Evolutionary conservation across 371 early-diverging fungal species (phyloP).

Genomic region (Umbelopsis sp.): DNA sequence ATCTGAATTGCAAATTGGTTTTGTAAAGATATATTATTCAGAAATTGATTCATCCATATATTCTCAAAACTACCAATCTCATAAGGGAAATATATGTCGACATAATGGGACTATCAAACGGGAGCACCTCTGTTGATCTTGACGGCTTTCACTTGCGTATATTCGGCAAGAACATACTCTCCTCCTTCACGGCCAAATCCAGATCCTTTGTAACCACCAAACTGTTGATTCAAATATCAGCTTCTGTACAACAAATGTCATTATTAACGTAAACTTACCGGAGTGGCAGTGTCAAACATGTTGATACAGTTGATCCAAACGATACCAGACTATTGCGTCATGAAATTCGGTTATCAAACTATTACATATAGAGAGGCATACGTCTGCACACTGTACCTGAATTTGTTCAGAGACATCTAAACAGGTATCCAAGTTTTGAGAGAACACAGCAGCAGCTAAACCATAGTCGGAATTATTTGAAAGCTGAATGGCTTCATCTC

Average conservation of each 20-base stretch:
- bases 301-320: conserved; percentile 44
- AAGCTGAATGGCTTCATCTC: not conserved
- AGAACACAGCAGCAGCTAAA: not conserved
- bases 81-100: too few species aligned
- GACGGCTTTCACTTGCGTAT: conserved; percentile 2
- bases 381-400: not conserved
- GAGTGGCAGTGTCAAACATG: conserved; percentile 46
- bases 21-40: too few species aligned
- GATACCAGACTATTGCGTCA: not conserved
- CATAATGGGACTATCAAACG: too few species aligned
- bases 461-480: not conserved
- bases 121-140: not conserved
- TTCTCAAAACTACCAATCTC: too few species aligned
- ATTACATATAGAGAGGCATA: not conserved
- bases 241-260: not conserved
- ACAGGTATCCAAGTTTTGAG: not conserved
- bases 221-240: not conserved
- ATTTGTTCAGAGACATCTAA: not conserved
- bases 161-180: not conserved
- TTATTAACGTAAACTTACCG: conserved; percentile 11
- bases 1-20: too few species aligned
- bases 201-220: not conserved
- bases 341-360: not conserved
- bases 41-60: too few species aligned
- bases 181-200: not conserved